Evolutionary conservation across 2,329 filamentous ascomycete genomes (phyloP), one percentile per base, ranked within the genome.

Genomic region (Aureobasidium sp.): DNA sequence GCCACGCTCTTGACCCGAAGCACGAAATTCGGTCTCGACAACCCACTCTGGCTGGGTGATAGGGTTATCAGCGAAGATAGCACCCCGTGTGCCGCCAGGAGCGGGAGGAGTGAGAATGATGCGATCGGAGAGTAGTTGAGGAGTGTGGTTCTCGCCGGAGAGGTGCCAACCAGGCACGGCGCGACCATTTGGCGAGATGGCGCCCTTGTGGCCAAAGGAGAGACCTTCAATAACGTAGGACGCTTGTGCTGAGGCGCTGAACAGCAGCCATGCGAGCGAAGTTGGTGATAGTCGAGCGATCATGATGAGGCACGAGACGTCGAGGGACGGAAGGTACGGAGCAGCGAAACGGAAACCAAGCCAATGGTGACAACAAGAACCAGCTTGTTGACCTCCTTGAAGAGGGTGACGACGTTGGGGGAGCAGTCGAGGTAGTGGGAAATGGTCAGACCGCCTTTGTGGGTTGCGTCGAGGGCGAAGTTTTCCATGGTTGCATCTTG

Each of bases 31-130:
- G 68, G 97, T 81, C 71, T 96, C 90, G 56, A 87, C 85, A 9
- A 85, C 83, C 92, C 92, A 99, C 73, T 87, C 82, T 13, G 63
- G 52, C 64, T 87, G 79, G 68, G 84, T 75, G 53, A 89, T 79
- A 37, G 81, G 71, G 63, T 79, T 79, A 65, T 92, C 85, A 36
- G 87, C 81, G 93, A 94, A 99, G 68, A 94, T 73, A 55, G 89
- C 87, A 64, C 90, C 90, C 72, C 92, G 86, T 71, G 89, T 87
- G 76, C 92, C 92, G 61, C 94, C 94, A 6, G 92, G 91, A 53
- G 86, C 87, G 15, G 92, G 87, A 12, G 94, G 93, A 1, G 94
- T 99, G 63, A 99, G 84, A 72, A 99, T 89, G 64, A 97, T 73
- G 73, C 92, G 91, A 80, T 97, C 93, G 67, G 92, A 96, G 64